Base-by-base conservation (phyloP, 2,329 filamentous ascomycete species). In the Calonectria naviculata region DNA sequence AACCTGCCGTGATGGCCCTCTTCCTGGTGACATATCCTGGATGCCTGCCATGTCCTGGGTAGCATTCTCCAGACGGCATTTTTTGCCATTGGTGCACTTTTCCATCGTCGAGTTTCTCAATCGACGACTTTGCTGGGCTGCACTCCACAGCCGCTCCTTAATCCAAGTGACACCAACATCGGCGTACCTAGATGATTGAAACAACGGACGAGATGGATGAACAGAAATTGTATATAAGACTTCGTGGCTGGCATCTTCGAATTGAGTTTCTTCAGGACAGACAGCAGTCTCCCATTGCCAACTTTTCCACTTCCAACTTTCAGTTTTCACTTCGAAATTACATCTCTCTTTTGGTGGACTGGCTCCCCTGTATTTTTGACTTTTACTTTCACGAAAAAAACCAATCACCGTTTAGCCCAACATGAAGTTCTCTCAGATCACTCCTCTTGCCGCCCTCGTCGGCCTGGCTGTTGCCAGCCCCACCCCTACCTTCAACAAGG, bases 381-480 rank as follows among this genome's bases (percentile, higher is more conserved):
- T 41, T 68, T 61, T 42, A 49, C 58, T 62, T 63, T 9, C 42
- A 29, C 36, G 10, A 38, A 36, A 36, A 17, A 21, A 38, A 26
- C 38, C 19, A 26, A 9, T 26, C 26, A 54, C 8, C 42, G 31
- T 60, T 41, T 41, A 49, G 36, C 38, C 54, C 73, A 80, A 71
- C 19, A 82, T 82, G 81, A 82, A 80, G 76, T 82, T 80, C 78
- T 69, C 79, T 67, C 73, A 75, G 58, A 62, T 81, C 58, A 66
- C 79, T 68, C 63, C 68, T 67, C 63, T 76, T 47, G 79, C 67
- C 38, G 67, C 77, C 73, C 66, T 83, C 49, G 75, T 78, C 60
- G 78, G 77, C 69, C 65, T 82, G 56, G 79, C 75, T 74, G 72
- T 71, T 69, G 82, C 82, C 44, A 72, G 71, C 62, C 79, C 81